A percentile compares a stretch with the other conserved stretches of the same genome.
phyloP scores from a whole-genome alignment of 257 asterid species.

The Verbascum thapsus region DNA sequence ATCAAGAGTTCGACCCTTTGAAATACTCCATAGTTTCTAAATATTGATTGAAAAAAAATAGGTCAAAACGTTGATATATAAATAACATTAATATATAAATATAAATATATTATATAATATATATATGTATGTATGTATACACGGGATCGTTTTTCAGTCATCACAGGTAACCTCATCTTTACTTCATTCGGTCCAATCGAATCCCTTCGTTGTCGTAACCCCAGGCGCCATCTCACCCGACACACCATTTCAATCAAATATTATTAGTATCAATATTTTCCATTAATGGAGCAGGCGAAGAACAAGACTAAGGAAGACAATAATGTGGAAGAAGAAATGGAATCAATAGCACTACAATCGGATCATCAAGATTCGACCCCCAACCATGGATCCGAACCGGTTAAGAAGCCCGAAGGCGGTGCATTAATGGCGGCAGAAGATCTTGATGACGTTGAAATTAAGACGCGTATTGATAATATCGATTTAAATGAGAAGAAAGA shows the following conservation, averaged over 20 bases:
- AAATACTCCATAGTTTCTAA: too few relatives aligned
- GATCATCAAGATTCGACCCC: constrained; percentile 37
- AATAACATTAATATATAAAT: too few relatives aligned
- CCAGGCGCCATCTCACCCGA: constrained; percentile 50
- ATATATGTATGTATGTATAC: too few relatives aligned
- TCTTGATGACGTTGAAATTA: constrained; percentile 30
- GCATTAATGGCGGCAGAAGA: constrained; percentile 35
- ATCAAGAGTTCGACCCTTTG: too few relatives aligned
- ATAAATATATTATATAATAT: too few relatives aligned
- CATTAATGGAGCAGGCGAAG: constrained; percentile 51
- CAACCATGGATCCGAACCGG: constrained; percentile 25
- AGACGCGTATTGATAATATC: constrained; percentile 18
- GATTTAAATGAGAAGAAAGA: constrained; percentile 40
- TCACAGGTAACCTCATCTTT: constrained; percentile 33
- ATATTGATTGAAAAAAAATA: too few relatives aligned
- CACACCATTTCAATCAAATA: constrained; percentile 26
- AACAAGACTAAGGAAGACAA: constrained; percentile 37
- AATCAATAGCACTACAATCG: constrained; percentile 37
- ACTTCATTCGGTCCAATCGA: too few relatives aligned
- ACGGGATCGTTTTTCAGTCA: too few relatives aligned
- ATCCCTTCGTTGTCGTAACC: too few relatives aligned
- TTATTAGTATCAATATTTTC: too few relatives aligned
- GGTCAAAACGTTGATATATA: too few relatives aligned
- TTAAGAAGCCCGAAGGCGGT: constrained; percentile 34
- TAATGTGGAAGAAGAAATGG: constrained; percentile 44